Base-by-base conservation (phyloP, 1,139 yeast genomes). In the Nematodospora anomalae region DNA sequence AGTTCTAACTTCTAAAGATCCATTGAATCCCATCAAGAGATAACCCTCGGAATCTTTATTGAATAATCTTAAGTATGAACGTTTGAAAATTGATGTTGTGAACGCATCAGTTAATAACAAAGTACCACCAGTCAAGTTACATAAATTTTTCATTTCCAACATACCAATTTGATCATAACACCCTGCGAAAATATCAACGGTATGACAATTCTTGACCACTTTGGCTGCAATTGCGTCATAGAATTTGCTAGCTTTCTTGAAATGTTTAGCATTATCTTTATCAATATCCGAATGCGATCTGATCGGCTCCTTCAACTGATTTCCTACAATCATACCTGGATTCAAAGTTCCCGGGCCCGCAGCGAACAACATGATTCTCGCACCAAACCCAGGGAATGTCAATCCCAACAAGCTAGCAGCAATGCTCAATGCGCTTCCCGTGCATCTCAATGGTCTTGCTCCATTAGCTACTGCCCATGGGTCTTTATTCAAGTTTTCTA, bases 91-190 rank as follows among this genome's bases (percentile, higher is more conserved):
- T 4, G 97, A 84, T 6, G 98, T 92, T 29, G 96, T 89, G 68
- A 94, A 94, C 6, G 97, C 94, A 71, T 92, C 99, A 2, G 96
- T 76, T 51, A 92, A 77, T 38, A 92, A 79, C 56, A 94, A 71
- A 24, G 86, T 85, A 64, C 99, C 99, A 52, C 98, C 98, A 20
- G 97, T 92, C 51, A 79, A 73, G 65, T 88, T 87, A 42, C 95
- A 77, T 52, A 94, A 70, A 42, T 85, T 76, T 64, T 88, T 87
- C 97, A 92, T 92, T 69, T 92, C 99, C 51, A 85, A 83, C 77
- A 92, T 83, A 60, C 99, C 99, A 47, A 90, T 86, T 71, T 92
- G 98, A 66, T 92, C 99, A 59, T 89, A 90, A 66, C 97, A 89
- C 43, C 98, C 98, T 26, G 96, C 97, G 66, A 89, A 90, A 36